phyloP scores from a whole-genome alignment of 306 rosid species.

The Quercus wislizeni region DNA sequence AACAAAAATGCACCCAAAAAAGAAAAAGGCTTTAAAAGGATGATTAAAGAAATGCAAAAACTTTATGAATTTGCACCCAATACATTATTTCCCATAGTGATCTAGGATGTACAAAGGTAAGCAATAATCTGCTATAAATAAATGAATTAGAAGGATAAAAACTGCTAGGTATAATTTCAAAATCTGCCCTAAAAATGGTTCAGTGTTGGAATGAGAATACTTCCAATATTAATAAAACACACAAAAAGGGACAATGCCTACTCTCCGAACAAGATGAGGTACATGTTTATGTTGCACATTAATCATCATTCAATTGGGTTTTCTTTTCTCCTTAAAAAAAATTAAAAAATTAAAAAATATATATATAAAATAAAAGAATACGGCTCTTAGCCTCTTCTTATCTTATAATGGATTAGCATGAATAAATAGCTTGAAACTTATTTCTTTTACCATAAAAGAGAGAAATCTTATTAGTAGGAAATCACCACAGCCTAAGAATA shows the following conservation, averaged over 20 bases:
- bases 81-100: not conserved
- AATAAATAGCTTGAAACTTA: not conserved
- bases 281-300: not conserved
- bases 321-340: too few relatives aligned
- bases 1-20: constrained; percentile 25
- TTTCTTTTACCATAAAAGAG: not conserved
- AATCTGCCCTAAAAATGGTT: too few relatives aligned
- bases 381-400: not conserved
- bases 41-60: not conserved
- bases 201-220: too few relatives aligned
- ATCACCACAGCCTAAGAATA: not conserved
- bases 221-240: too few relatives aligned
- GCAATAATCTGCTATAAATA: not conserved
- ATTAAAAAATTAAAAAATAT: not conserved
- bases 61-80: not conserved
- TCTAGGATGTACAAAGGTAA: not conserved
- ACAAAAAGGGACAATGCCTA: too few relatives aligned
- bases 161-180: not conserved
- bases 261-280: not conserved
- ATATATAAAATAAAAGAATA: not conserved
- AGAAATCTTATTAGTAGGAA: constrained; percentile 9
- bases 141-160: not conserved
- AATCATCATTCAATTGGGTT: not conserved
- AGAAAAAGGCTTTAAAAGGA: not conserved
- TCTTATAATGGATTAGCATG: not conserved